A percentile compares a stretch with the other conserved stretches of the same genome.
phyloP scores from a whole-genome alignment of 768 basidiomycete genomes.

The Trametes sanguinea region DNA sequence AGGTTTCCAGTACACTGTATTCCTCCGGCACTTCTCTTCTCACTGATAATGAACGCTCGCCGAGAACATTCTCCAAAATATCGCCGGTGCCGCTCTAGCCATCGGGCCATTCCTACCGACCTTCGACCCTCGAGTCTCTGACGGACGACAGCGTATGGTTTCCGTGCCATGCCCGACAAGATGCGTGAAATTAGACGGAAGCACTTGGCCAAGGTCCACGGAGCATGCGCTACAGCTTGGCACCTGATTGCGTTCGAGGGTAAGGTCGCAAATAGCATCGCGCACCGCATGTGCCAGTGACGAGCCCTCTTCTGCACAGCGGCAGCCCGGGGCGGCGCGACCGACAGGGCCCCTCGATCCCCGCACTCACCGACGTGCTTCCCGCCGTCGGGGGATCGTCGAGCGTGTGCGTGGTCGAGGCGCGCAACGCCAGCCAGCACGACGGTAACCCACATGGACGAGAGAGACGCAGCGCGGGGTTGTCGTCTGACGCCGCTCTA shows the following conservation, averaged over 20 bases:
- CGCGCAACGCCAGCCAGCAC: slow-evolving; percentile 4
- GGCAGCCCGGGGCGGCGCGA: slow-evolving; percentile 2
- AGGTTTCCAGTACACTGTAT: slow-evolving; percentile 10
- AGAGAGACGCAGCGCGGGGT: slow-evolving; percentile 13
- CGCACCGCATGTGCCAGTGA: slow-evolving; percentile 1
- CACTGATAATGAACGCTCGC: neutral
- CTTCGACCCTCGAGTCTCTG: no score
- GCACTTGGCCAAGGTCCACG: neutral
- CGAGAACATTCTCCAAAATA: slow-evolving; percentile 16
- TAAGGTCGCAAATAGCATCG: neutral
- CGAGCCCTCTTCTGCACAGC: slow-evolving; percentile 12
- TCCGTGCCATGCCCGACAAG: neutral
- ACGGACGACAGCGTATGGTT: no score
- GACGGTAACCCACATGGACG: slow-evolving; percentile 9
- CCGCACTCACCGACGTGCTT: slow-evolving; percentile 8
- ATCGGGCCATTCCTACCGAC: neutral
- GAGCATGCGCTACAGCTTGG: neutral
- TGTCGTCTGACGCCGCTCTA: slow-evolving; percentile 12
- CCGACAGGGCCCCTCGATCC: slow-evolving; percentile 12
- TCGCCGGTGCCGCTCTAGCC: slow-evolving; percentile 7
- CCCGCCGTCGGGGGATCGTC: slow-evolving; percentile 10
- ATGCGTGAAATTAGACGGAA: neutral
- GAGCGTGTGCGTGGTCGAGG: slow-evolving; percentile 4
- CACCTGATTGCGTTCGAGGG: slow-evolving; percentile 14
- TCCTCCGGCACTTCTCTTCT: slow-evolving; percentile 1